Percentiles rank a stretch among this genome's conserved stretches.
Evolutionary conservation across 1,284 basidiomycete genomes (phyloP).

Genomic region (Sanghuangporus weigelae): DNA sequence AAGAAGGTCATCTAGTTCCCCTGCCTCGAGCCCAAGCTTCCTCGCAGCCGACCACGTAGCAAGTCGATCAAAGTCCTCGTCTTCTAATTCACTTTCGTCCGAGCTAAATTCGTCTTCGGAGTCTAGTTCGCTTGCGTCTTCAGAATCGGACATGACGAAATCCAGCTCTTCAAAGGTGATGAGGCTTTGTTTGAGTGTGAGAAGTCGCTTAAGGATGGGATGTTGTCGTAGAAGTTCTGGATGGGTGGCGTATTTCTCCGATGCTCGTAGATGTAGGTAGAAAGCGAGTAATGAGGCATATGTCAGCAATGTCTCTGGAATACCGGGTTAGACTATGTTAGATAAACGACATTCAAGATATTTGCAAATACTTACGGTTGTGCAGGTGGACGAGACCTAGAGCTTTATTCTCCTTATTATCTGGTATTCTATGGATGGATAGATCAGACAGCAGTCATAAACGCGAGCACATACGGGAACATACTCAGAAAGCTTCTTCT

Average conservation of each 20-base stretch:
- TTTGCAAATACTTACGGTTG: conserved; percentile 53
- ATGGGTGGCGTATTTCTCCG: conserved; percentile 53
- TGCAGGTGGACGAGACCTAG: conserved; percentile 70
- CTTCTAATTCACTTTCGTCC: conserved; percentile 19
- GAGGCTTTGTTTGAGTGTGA: conserved; percentile 83
- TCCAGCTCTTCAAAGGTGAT: conserved; percentile 79
- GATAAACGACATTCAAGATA: background rate
- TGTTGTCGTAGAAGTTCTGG: conserved; percentile 67
- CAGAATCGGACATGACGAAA: conserved; percentile 54
- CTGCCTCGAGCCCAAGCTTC: conserved; percentile 36
- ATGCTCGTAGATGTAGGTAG: conserved; percentile 83
- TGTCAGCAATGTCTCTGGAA: conserved; percentile 77
- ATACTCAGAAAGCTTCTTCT: conserved; percentile 53
- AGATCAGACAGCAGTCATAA: background rate
- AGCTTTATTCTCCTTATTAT: conserved; percentile 43
- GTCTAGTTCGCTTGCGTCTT: conserved; percentile 31
- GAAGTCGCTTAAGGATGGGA: conserved; percentile 77
- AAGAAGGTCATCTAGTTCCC: conserved; percentile 52
- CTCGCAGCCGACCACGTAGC: conserved; percentile 22
- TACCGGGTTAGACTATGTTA: background rate
- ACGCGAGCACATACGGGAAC: conserved; percentile 22
- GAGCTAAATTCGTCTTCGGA: conserved; percentile 26
- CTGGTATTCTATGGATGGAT: conserved; percentile 35
- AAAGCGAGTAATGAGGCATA: conserved; percentile 91
- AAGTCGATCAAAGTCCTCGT: conserved; percentile 19